phyloP scores from a whole-genome alignment of 768 basidiomycete species.

The Omphalotus guepiniiformis region DNA sequence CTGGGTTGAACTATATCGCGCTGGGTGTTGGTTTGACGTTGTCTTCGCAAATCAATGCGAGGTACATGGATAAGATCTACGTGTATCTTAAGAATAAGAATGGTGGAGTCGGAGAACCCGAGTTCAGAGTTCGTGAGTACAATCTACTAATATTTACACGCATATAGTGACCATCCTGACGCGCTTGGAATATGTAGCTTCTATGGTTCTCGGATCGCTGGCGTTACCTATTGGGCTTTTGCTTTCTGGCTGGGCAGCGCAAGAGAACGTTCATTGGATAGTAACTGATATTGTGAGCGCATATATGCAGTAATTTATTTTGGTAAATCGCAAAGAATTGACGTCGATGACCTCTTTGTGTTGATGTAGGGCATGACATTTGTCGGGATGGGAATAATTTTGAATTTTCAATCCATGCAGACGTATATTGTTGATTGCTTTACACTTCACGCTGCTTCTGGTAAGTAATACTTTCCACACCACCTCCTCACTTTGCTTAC shows the following conservation, averaged over 20 bases:
- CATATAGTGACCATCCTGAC: not conserved
- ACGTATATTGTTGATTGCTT: slow-evolving; percentile 68
- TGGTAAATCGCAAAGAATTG: not conserved
- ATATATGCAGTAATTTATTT: not conserved
- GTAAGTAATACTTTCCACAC: slow-evolving; percentile 27
- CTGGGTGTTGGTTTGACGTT: slow-evolving; percentile 58
- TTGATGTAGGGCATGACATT: slow-evolving; percentile 39
- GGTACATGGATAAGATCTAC: slow-evolving; percentile 53
- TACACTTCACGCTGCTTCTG: slow-evolving; percentile 63
- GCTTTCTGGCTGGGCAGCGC: slow-evolving; percentile 66
- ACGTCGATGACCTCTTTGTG: not conserved
- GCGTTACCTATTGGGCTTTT: slow-evolving; percentile 65
- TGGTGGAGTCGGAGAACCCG: slow-evolving; percentile 39
- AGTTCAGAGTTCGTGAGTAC: slow-evolving; percentile 44
- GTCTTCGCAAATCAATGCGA: slow-evolving; percentile 55
- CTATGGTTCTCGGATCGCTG: slow-evolving; percentile 55
- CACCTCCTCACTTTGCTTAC: not conserved
- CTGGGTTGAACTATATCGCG: slow-evolving; percentile 67
- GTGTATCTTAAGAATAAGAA: slow-evolving; percentile 46
- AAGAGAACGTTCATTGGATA: slow-evolving; percentile 61
- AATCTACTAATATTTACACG: not conserved
- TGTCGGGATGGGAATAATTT: slow-evolving; percentile 55
- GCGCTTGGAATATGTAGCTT: slow-evolving; percentile 34
- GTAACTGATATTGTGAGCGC: slow-evolving; percentile 50
- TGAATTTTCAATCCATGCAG: slow-evolving; percentile 59